Conservation (phyloP, 306 rosid genomes). For the Vigna reflexopilosa region DNA sequence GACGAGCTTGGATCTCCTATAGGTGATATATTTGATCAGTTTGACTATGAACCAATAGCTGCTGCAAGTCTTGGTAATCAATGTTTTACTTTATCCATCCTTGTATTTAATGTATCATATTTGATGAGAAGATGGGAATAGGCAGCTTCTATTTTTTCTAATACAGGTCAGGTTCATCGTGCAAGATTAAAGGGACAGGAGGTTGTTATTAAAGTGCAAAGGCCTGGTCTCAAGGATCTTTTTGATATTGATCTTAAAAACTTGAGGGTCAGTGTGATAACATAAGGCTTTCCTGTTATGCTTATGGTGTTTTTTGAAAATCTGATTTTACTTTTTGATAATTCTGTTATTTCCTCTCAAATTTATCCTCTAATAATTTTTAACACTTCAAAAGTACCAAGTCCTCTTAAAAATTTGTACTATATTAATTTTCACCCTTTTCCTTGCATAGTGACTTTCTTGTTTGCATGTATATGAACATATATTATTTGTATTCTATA, state of each 20-base stretch:
- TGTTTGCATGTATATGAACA: constrained; percentile 15
- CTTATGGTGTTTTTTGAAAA: constrained; percentile 26
- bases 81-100: constrained; percentile 42
- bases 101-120: constrained; percentile 8
- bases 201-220: constrained; percentile 94
- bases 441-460: constrained; percentile 6
- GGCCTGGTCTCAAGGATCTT: constrained; percentile 97
- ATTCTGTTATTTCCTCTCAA: constrained; percentile 4
- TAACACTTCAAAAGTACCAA: constrained; percentile 22
- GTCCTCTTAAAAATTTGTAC: constrained; percentile 15
- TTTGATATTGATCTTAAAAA: constrained; percentile 99
- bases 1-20: constrained; percentile 94
- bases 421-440: constrained; percentile 15
- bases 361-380: constrained; percentile 13
- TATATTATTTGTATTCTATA: constrained; percentile 22
- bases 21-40: constrained; percentile 73
- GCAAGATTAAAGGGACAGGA: constrained; percentile 88
- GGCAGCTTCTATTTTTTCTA: constrained; percentile 9
- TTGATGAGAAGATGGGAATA: constrained; percentile 39
- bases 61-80: constrained; percentile 98
- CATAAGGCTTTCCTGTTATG: constrained; percentile 31
- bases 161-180: constrained; percentile 98
- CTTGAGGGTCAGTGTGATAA: constrained; percentile 81
- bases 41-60: constrained; percentile 96
- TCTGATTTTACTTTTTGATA: constrained; percentile 32